Evolutionary conservation across 2,329 filamentous ascomycete species (phyloP).

Genomic region (Raffaelea arxii): DNA sequence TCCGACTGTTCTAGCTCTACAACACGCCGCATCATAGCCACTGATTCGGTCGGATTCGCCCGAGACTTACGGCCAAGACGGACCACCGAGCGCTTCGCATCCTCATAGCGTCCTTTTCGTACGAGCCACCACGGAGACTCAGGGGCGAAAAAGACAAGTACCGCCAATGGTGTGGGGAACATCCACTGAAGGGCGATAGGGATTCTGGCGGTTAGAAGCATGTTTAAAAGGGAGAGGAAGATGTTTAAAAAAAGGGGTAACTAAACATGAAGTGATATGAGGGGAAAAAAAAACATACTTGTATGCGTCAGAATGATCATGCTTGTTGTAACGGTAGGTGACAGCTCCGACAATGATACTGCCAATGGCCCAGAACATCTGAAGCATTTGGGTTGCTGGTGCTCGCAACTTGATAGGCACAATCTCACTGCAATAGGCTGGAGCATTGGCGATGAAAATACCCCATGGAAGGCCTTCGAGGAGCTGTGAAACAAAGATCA

Average conservation of each 20-base stretch:
- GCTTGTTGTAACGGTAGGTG: slow-evolving; percentile 41
- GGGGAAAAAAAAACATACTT: slow-evolving; percentile 24
- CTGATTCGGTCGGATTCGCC: slow-evolving; percentile 25
- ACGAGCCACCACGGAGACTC: slow-evolving; percentile 48
- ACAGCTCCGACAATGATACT: slow-evolving; percentile 49
- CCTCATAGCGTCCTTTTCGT: slow-evolving; percentile 35
- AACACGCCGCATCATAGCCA: slow-evolving; percentile 50
- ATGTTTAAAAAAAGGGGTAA: too few species aligned
- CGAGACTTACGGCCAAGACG: slow-evolving; percentile 33
- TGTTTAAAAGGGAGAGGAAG: slow-evolving; percentile 1
- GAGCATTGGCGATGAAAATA: slow-evolving; percentile 56
- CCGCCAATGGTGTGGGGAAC: slow-evolving; percentile 43
- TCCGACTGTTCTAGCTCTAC: slow-evolving; percentile 42
- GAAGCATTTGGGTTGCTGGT: slow-evolving; percentile 50
- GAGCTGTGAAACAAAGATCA: slow-evolving; percentile 44
- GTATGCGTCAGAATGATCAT: slow-evolving; percentile 25
- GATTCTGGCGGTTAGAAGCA: slow-evolving; percentile 27
- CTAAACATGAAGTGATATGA: too few species aligned
- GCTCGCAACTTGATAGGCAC: slow-evolving; percentile 48
- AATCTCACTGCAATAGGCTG: slow-evolving; percentile 53
- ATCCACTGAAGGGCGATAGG: slow-evolving; percentile 49
- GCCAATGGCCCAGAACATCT: slow-evolving; percentile 58
- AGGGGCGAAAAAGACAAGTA: slow-evolving; percentile 40
- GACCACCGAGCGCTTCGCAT: slow-evolving; percentile 33
- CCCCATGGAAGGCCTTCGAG: slow-evolving; percentile 57